phyloP scores from a whole-genome alignment of 2,329 filamentous ascomycete species.

The Plectosphaerella sp. region DNA sequence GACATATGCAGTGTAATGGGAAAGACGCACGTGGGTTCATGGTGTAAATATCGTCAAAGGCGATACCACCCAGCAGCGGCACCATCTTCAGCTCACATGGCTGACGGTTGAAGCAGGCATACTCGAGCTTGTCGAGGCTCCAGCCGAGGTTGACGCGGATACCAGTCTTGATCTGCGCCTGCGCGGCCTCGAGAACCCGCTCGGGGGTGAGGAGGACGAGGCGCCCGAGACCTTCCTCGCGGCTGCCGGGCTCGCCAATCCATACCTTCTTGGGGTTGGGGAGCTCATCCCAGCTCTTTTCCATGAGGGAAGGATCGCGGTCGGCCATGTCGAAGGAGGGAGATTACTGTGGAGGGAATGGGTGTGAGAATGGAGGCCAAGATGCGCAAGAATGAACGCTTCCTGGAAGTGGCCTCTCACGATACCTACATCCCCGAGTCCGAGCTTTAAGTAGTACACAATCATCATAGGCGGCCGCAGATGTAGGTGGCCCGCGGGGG shows the following conservation, averaged over 20 bases:
- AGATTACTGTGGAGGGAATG: no score
- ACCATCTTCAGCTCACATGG: slow-evolving; percentile 46
- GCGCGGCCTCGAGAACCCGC: slow-evolving; percentile 41
- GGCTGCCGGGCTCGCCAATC: slow-evolving; percentile 36
- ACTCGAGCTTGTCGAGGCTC: slow-evolving; percentile 53
- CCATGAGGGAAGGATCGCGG: background rate
- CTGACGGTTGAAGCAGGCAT: slow-evolving; percentile 46
- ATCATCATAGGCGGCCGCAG: no score
- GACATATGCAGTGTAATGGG: no score
- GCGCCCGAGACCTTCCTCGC: slow-evolving; percentile 48
- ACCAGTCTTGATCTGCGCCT: slow-evolving; percentile 44
- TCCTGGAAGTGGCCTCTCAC: no score
- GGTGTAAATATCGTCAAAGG: slow-evolving; percentile 46
- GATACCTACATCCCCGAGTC: no score
- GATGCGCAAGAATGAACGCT: no score
- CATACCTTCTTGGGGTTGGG: slow-evolving; percentile 44
- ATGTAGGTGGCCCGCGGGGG: no score
- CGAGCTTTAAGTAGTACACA: no score
- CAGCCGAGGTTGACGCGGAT: slow-evolving; percentile 47
- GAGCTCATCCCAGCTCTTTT: slow-evolving; percentile 33
- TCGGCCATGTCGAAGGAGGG: no score
- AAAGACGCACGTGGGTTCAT: slow-evolving; percentile 35
- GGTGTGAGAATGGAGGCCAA: no score
- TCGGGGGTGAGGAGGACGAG: slow-evolving; percentile 46
- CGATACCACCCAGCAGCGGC: slow-evolving; percentile 39